A percentile compares a stretch with the other conserved stretches of the same genome.
phyloP scores from a whole-genome alignment of 768 basidiomycete species.

The Lactarius deliciosus region DNA sequence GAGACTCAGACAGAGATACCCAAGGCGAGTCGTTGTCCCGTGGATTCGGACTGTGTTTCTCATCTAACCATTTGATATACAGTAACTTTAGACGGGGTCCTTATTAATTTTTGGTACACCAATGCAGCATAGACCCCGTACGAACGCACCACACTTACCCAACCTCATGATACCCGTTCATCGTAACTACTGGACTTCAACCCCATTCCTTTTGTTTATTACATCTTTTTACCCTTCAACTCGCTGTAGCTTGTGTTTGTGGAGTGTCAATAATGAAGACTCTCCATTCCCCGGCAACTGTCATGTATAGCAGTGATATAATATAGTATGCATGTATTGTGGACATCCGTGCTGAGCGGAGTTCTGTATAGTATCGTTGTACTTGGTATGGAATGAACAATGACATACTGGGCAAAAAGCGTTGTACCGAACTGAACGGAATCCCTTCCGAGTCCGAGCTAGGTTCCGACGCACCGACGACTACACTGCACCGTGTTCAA shows the following conservation, averaged over 20 bases:
- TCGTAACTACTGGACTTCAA: not conserved
- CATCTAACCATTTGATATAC: not conserved
- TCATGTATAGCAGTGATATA: not conserved
- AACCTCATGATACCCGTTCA: not conserved
- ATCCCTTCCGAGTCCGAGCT: not conserved
- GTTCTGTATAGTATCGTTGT: not conserved
- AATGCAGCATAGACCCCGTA: not conserved
- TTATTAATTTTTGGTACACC: not conserved
- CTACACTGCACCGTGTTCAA: not conserved
- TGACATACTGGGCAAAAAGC: not conserved
- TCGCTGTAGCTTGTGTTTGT: not conserved
- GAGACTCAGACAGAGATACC: constrained; percentile 9
- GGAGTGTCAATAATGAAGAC: not conserved
- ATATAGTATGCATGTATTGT: not conserved
- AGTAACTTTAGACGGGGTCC: constrained; percentile 20
- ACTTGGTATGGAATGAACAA: constrained; percentile 1
- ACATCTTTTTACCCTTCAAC: not conserved
- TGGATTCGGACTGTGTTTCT: no score
- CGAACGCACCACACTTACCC: not conserved
- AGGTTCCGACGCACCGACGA: not conserved
- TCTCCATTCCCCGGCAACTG: constrained; percentile 7
- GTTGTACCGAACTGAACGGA: not conserved
- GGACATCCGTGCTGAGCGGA: not conserved
- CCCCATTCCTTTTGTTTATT: not conserved
- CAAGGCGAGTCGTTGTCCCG: constrained; percentile 6